Evolutionary conservation across 208 protist species (phyloP), one percentile per base, ranked within the genome.

Genomic region (Acanthamoeba castellanii): DNA sequence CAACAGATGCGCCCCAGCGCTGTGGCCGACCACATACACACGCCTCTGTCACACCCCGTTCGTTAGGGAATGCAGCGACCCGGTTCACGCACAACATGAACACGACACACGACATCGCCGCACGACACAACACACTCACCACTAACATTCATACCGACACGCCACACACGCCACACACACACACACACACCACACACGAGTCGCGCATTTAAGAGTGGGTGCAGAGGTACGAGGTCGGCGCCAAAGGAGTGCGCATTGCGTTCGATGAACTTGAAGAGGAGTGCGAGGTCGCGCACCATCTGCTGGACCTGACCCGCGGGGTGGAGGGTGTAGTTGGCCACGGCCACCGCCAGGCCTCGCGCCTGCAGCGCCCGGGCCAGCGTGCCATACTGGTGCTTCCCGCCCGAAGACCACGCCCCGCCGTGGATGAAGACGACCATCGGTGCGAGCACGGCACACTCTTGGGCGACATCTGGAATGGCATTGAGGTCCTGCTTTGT

Each of bases 281-380:
- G 84, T 14, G 84, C 84, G 34, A 90, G 84, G 42, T 90, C 84
- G n/a, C 59, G 84, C 84, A 90, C 84, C 84, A 90, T 90, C 55
- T 90, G 84, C 34, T 90, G 55, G 6, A 90, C 84, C 50, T 37
- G 42, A 18, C 50, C 84, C n/a, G 50, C 84, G 7, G 84, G 84
- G 42, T 90, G 84, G 20, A 90, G 59, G 32, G 84, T 90, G 84
- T 90, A 90, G 59, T 90, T 90, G 27, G 84, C 84, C 50, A 90
- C 84, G 7, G 59, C 50, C 50, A 90, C 84, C 0, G 25, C 59
- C 18, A 70, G 11, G 20, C 84, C 84, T 13, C 84, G 50, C 16
- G 16, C 18, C 84, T 90, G 84, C 84, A 90, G 50, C 55, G 84
- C 52, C 22, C 59, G 50, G 27, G 55, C 84, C 52, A 90, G 84